Percentiles rank a stretch among this genome's conserved stretches.
Evolutionary conservation across 495 filamentous ascomycete species (phyloP).

Genomic region (Trypethelium eluteriae): DNA sequence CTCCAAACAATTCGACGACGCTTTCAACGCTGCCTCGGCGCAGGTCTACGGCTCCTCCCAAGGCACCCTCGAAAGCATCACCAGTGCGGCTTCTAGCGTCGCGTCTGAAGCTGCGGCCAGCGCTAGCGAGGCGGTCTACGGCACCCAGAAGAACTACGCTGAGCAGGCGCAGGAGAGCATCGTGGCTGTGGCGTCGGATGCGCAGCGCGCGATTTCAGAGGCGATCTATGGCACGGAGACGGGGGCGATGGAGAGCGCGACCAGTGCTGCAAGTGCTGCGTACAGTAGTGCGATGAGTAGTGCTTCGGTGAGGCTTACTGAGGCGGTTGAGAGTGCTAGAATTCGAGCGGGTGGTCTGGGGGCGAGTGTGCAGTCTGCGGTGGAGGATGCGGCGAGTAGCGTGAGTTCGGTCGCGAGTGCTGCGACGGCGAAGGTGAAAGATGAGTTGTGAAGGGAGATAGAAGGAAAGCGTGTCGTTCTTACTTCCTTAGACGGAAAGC

Average conservation of each 20-base stretch:
- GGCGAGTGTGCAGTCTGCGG: constrained; percentile 35
- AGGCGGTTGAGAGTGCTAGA: constrained; percentile 45
- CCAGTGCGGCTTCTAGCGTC: constrained; percentile 43
- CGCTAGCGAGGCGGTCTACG: constrained; percentile 51
- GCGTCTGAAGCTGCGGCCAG: constrained; percentile 44
- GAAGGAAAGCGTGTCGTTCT: neutral
- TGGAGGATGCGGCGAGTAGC: constrained; percentile 42
- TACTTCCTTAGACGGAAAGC: neutral
- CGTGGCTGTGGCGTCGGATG: constrained; percentile 44
- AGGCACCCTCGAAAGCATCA: constrained; percentile 48
- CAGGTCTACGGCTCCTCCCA: constrained; percentile 54
- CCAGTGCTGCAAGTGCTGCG: constrained; percentile 35
- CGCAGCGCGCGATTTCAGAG: constrained; percentile 43
- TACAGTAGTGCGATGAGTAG: constrained; percentile 49
- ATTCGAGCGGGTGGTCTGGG: constrained; percentile 42
- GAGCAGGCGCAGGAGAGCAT: constrained; percentile 45
- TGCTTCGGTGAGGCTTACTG: constrained; percentile 43
- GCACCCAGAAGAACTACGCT: constrained; percentile 43
- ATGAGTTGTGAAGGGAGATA: constrained; percentile 22
- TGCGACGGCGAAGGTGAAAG: constrained; percentile 21
- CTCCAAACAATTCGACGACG: constrained; percentile 49
- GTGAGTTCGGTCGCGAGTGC: constrained; percentile 36
- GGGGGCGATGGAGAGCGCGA: constrained; percentile 33
- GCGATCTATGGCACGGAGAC: constrained; percentile 49
- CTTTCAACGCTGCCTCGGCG: constrained; percentile 52